A percentile compares a stretch with the other conserved stretches of the same genome.
These are phyloP conservation scores for Conticribra guillardii DNA, from an alignment of 108 stramenopile species.

Conservation along the genomic window DNA sequence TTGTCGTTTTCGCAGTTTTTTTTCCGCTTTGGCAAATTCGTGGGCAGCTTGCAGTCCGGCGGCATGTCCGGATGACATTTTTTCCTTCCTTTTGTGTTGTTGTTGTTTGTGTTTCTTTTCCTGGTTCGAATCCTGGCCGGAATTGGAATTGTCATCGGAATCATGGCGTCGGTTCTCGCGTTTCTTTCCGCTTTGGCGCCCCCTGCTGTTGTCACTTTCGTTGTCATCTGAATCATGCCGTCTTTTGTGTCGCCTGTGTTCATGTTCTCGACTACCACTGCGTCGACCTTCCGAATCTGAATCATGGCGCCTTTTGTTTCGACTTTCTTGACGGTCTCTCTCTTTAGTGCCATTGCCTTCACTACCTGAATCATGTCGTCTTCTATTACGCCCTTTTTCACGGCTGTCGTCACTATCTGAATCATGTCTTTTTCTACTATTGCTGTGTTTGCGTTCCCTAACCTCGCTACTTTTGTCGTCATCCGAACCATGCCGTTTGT, in stretches of 20 bases:
- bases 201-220: neutral
- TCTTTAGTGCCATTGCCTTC: neutral
- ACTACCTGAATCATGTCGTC: constrained; percentile 13
- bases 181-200: neutral
- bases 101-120: neutral
- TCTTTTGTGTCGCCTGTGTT: constrained; percentile 7
- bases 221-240: constrained; percentile 13
- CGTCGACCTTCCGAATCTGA: constrained; percentile 8
- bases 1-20: constrained; percentile 48
- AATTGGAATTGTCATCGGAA: neutral
- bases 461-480: neutral
- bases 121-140: constrained; percentile 12
- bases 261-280: neutral
- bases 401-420: constrained; percentile 4
- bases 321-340: neutral
- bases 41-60: constrained; percentile 81
- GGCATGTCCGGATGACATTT: constrained; percentile 81
- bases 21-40: constrained; percentile 74
- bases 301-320: constrained; percentile 10
- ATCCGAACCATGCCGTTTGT: neutral
- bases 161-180: constrained; percentile 11
- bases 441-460: neutral
- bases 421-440: constrained; percentile 13
- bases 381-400: neutral
- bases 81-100: constrained; percentile 14